Base-by-base conservation (phyloP, 768 basidiomycete species). In the Boletales sp. region DNA sequence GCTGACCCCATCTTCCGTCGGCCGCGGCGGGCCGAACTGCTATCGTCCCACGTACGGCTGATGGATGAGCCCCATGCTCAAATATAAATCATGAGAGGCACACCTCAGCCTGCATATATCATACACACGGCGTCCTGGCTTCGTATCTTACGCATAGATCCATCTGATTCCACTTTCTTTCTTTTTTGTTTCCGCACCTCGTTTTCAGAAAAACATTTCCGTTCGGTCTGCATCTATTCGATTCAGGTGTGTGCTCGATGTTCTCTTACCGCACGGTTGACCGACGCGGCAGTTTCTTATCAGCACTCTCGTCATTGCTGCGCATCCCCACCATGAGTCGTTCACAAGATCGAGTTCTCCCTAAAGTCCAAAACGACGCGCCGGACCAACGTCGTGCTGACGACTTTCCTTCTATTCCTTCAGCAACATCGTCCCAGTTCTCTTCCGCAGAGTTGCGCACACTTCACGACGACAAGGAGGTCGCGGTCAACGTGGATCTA, bases 381-480 rank as follows among this genome's bases (percentile, higher is more conserved):
- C 4, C 41, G 21, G 9, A 6, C 5, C 39, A 36, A n/a, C 21
- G 1, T 12, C 43, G 8, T 5, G 30, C 11, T 8, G n/a, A n/a
- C 0, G 32, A 8, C 13, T n/a, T 15, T 17, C n/a, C 19, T 34
- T 18, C 33, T 13, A 18, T 21, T 13, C 17, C 15, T 7, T 18
- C 40, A 2, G 31, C 1, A 36, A 18, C 28, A 5, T n/a, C 46
- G 5, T 11, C 38, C 21, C 21, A 31, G 10, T 9, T 8, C 3
- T 56, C 48, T 25, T 44, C 41, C 18, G 32, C 43, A 14, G 49
- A 39, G n/a, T 17, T 17, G n/a, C 44, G n/a, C 8, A 65, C 58
- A 1, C 48, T 63, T 41, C 54, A 50, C 3, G 53, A 55, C 6
- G 44, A 47, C 15, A 51, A 18, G 2, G 44, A 35, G 13, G 8